Evolutionary conservation across 2,329 filamentous ascomycete genomes (phyloP).

Genomic region (Botrytis byssoidea): DNA sequence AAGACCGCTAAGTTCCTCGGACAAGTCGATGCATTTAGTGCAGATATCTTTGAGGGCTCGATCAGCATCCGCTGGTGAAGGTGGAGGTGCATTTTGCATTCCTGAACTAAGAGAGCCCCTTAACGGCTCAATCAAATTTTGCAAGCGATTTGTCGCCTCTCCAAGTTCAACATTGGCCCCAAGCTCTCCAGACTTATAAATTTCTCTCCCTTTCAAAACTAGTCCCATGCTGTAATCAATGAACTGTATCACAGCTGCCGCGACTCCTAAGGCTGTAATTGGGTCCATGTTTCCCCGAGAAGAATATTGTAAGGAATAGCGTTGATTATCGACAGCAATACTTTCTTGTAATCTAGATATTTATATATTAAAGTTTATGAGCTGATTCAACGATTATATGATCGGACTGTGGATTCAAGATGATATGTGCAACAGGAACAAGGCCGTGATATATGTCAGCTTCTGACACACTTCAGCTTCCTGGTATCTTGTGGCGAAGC

Average conservation of each 20-base stretch:
- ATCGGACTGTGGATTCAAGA: not conserved
- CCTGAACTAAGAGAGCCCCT: not conserved
- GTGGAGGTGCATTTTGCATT: not conserved
- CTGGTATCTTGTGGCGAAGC: not conserved
- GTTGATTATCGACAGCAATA: not conserved
- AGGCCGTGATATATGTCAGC: not conserved
- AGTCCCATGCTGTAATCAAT: not conserved
- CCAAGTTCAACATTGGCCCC: not conserved
- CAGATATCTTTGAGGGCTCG: not conserved
- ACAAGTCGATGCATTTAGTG: not conserved
- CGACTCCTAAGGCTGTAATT: not conserved
- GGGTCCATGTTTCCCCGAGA: not conserved
- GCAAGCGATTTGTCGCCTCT: not conserved
- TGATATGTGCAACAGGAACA: not conserved
- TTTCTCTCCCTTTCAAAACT: not conserved
- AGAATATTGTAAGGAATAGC: not conserved
- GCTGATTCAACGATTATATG: fast-evolving
- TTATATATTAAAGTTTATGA: not conserved
- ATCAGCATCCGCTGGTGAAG: not conserved
- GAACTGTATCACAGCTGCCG: not conserved
- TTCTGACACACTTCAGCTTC: not conserved
- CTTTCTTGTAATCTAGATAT: not conserved
- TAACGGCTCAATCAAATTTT: not conserved
- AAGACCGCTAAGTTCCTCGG: not conserved
- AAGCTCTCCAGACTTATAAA: not conserved